Evolutionary conservation across 805 yeast genomes (phyloP), one percentile per base, ranked within the genome.

Genomic region (Candida cerambycidarum): DNA sequence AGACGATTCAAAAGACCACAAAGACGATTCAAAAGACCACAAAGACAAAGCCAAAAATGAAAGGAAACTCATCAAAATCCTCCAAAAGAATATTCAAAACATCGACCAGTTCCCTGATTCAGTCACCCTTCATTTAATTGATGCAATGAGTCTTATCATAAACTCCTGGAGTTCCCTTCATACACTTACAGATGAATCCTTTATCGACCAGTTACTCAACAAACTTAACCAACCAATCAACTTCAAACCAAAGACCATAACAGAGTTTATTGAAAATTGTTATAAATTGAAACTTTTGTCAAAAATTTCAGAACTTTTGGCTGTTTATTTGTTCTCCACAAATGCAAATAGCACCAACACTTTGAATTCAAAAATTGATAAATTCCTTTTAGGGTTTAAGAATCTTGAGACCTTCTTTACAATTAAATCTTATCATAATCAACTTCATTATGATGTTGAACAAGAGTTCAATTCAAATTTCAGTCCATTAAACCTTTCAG

Each of bases 271-370:
- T 27, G 50, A 35, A 5, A 38, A 55, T 3, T 80, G 85, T 32
- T 79, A 81, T 51, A 75, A 76, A 40, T 73, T 78, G 52, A 78
- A 76, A 45, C 61, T 84, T 35, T 67, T 80, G 7, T 78, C 95
- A 1, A 80, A 82, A 49, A 78, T 86, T 14, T 79, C 87, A 1
- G 93, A 87, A 54, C 80, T 89, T 8, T 68, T 89, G 39, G 89
- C 96, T 0, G 67, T 87, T 32, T 77, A 83, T 36, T 63, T 87
- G 15, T 85, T 80, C 63, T 82, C 82, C 4, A 75, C 82, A 4
- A 69, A 72, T 6, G 8, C 23, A 21, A 21, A 21, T 21, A 8
- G 8, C 23, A 21, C 23, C 5, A 69, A 65, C 39, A 54, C n/a
- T n/a, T n/a, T n/a, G n/a, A n/a, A n/a, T n/a, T n/a, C 61, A 16